Evolutionary conservation across 805 yeast genomes (phyloP).

Genomic region (Kazachstania taianensis): DNA sequence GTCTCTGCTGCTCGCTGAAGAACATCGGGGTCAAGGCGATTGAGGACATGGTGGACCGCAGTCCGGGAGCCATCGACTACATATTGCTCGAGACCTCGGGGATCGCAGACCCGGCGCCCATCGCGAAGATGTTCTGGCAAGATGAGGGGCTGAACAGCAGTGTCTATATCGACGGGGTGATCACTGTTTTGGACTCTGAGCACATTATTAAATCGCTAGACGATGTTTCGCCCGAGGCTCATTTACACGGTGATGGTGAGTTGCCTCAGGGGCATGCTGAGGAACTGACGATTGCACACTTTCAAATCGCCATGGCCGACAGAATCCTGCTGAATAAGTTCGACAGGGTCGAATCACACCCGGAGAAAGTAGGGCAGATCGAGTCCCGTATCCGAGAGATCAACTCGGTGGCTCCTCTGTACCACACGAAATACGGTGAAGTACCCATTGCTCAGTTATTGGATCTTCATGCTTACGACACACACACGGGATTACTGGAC

Average conservation of each 20-base stretch:
- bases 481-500: conserved; percentile 1
- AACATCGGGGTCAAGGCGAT: conserved; percentile 93
- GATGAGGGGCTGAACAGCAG: conserved; percentile 80
- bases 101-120: conserved; percentile 95
- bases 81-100: conserved; percentile 94
- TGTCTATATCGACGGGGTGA: conserved; percentile 83
- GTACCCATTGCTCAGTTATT: conserved; percentile 53
- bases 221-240: conserved; percentile 53
- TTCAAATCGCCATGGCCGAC: conserved; percentile 88
- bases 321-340: conserved; percentile 67
- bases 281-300: conserved; percentile 66
- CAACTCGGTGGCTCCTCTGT: conserved; percentile 59
- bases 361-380: conserved; percentile 25
- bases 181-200: conserved; percentile 73
- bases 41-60: conserved; percentile 67
- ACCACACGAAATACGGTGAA: conserved; percentile 65
- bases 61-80: conserved; percentile 71
- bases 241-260: conserved; percentile 47
- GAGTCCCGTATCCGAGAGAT: conserved; percentile 34
- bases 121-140: conserved; percentile 95
- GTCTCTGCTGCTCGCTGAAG: conserved; percentile 91
- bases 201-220: conserved; percentile 57
- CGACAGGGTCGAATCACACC: conserved; percentile 38
- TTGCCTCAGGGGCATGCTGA: conserved; percentile 30
- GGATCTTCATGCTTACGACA: conserved; percentile 71